A percentile compares a stretch with the other conserved stretches of the same genome.
These are phyloP conservation scores for Irpex rosettiformis DNA, from an alignment of 1,284 basidiomycete genomes.

Conservation along the genomic window DNA sequence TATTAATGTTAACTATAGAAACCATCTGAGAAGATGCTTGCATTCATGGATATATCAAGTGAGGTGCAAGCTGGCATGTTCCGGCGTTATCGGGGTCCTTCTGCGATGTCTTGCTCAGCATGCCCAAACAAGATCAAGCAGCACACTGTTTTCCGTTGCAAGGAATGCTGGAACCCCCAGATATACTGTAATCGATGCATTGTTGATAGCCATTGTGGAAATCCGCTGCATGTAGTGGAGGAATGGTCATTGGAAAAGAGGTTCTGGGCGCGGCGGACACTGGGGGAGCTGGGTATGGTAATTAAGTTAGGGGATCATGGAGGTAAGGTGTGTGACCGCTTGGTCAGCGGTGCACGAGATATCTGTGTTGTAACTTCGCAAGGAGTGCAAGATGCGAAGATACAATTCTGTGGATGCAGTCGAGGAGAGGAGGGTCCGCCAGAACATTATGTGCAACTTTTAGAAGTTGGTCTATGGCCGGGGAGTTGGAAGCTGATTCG, in stretches of 20 bases:
- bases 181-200: constrained; percentile 2
- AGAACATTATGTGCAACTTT: constrained; percentile 12
- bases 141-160: constrained; percentile 6
- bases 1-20: too few species aligned
- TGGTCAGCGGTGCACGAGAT: neutral
- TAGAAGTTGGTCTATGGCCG: constrained; percentile 18
- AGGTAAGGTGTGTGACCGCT: neutral
- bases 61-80: neutral
- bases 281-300: constrained; percentile 3
- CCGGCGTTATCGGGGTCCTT: neutral
- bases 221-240: constrained; percentile 10
- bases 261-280: constrained; percentile 6
- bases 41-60: neutral
- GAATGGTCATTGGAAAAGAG: constrained; percentile 4
- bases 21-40: neutral
- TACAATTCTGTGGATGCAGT: constrained; percentile 9
- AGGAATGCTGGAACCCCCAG: neutral
- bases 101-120: neutral
- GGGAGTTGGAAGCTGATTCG: constrained; percentile 14
- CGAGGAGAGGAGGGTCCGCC: too few species aligned
- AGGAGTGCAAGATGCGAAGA: neutral
- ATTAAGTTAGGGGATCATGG: constrained; percentile 9
- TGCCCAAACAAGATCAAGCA: neutral
- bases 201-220: constrained; percentile 3
- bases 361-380: constrained; percentile 3